These are phyloP conservation scores for Pythium pectinolyticum DNA, from an alignment of 352 stramenopile genomes.

Conservation along the genomic window DNA sequence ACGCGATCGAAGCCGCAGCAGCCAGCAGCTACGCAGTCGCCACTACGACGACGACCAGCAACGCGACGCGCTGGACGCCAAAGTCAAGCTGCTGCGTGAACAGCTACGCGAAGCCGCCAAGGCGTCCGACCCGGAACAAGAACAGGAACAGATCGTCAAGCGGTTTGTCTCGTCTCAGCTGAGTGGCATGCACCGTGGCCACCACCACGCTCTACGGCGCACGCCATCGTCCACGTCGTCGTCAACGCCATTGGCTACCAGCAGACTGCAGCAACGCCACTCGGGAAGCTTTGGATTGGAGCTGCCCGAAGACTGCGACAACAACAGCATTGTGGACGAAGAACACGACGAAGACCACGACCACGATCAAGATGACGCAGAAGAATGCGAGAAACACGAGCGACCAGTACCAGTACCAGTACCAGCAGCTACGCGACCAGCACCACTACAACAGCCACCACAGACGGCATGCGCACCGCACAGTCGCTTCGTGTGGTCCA, in stretches of 20 bases:
- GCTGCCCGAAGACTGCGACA: slow-evolving; percentile 29
- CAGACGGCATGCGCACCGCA: slow-evolving; percentile 13
- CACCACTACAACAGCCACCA: background rate
- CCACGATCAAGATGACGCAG: background rate
- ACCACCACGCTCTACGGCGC: no score
- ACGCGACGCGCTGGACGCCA: slow-evolving; percentile 21
- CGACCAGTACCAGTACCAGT: no score
- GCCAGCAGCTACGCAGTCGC: slow-evolving; percentile 10
- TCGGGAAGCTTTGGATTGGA: slow-evolving; percentile 24
- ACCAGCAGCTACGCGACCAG: background rate
- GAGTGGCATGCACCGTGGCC: no score
- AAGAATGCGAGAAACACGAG: no score
- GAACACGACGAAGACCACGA: slow-evolving; percentile 2
- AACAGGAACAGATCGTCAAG: slow-evolving; percentile 72
- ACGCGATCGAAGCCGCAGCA: slow-evolving; percentile 14
- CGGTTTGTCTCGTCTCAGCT: slow-evolving; percentile 64
- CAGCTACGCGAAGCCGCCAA: slow-evolving; percentile 20
- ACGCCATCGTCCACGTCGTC: no score
- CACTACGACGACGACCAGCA: slow-evolving; percentile 26
- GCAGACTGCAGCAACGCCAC: slow-evolving; percentile 7
- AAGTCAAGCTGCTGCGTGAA: slow-evolving; percentile 25
- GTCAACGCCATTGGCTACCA: background rate
- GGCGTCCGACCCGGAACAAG: slow-evolving; percentile 25
- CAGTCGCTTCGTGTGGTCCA: slow-evolving; percentile 16
- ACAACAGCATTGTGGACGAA: slow-evolving; percentile 23